A percentile compares a stretch with the other conserved stretches of the same genome.
Conservation (phyloP, 108 stramenopile genomes). For the Aurantiochytrium sp. region DNA sequence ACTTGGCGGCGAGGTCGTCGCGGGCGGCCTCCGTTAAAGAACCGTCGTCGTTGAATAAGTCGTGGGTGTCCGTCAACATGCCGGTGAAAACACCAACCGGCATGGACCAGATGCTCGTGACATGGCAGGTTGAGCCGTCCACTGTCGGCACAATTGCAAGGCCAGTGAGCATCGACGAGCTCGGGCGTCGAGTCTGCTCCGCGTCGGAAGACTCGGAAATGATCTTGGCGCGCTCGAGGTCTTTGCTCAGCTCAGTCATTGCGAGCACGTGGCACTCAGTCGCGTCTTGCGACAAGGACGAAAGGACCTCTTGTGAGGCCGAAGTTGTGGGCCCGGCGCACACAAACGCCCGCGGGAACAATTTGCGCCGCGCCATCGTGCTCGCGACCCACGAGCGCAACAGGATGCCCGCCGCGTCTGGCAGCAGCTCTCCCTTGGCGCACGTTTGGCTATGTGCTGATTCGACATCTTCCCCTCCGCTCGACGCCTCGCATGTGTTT, state of each 20-base stretch:
- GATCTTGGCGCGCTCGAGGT: background rate
- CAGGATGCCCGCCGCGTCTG: background rate
- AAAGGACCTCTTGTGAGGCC: background rate
- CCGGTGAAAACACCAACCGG: background rate
- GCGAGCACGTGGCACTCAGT: background rate
- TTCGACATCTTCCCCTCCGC: no score
- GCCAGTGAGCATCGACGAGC: background rate
- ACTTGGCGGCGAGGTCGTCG: no score
- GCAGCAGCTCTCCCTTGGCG: background rate
- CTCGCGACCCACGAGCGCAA: background rate
- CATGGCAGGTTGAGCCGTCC: background rate
- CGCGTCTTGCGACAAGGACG: background rate
- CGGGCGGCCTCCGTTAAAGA: background rate
- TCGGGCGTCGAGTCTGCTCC: background rate
- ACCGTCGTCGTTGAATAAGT: background rate
- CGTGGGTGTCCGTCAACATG: background rate
- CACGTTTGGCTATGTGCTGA: no score
- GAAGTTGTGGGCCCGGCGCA: background rate
- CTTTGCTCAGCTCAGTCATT: background rate
- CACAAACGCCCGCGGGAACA: background rate
- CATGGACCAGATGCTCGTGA: background rate
- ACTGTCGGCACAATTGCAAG: background rate
- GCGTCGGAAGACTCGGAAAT: background rate
- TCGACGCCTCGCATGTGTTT: no score
- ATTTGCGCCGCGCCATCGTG: background rate